These are phyloP conservation scores for Leptomonas seymouri DNA, from an alignment of 208 protist genomes.

Conservation along the genomic window DNA sequence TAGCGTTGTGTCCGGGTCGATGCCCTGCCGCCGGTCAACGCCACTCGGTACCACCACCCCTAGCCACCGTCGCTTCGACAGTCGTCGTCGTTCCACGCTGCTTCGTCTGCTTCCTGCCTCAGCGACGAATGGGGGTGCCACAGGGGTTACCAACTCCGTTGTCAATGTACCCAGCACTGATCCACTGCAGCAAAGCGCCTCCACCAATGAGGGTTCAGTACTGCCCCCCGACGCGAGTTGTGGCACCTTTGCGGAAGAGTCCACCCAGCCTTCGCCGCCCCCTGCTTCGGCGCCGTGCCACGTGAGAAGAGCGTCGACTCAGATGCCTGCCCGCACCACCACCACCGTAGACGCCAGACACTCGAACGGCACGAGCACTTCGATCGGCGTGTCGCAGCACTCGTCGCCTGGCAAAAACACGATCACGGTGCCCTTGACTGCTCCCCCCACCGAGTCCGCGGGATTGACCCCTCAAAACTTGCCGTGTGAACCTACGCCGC, in stretches of 20 bases:
- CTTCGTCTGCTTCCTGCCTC: slow-evolving; percentile 4
- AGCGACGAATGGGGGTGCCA: neutral
- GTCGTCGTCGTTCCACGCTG: slow-evolving; percentile 11
- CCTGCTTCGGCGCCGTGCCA: slow-evolving; percentile 5
- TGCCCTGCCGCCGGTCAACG: neutral
- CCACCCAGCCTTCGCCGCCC: slow-evolving; percentile 4
- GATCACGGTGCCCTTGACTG: neutral
- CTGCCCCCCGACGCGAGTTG: neutral
- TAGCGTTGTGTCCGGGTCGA: neutral
- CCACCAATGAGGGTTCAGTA: neutral
- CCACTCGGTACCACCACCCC: slow-evolving; percentile 1
- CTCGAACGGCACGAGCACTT: neutral
- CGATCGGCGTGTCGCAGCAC: neutral
- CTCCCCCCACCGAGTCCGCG: neutral
- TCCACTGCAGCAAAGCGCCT: neutral
- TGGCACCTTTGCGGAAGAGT: neutral
- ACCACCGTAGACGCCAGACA: neutral
- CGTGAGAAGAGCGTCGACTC: neutral
- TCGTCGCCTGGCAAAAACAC: slow-evolving; percentile 4
- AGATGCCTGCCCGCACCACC: neutral
- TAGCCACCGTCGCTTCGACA: slow-evolving; percentile 17
- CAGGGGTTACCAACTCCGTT: neutral
- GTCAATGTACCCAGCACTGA: neutral
- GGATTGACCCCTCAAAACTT: neutral
- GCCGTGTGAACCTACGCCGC: neutral